phyloP scores from a whole-genome alignment of 2,329 filamentous ascomycete genomes.

The Didymella sp. region DNA sequence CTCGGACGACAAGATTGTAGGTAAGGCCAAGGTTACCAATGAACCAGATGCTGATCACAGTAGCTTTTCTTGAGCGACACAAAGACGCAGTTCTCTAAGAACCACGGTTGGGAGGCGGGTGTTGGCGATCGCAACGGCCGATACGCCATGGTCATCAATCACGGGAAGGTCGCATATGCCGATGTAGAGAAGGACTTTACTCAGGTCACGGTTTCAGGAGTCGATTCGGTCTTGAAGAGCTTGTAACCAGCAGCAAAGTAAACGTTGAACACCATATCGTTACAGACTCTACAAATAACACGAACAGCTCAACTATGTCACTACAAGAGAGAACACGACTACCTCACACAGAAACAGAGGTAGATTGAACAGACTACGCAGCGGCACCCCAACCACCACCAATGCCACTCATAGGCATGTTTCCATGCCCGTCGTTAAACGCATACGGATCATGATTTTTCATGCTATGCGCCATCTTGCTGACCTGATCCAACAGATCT shows the following conservation, averaged over 20 bases:
- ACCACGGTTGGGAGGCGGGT: slow-evolving; percentile 2
- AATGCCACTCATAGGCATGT: not conserved
- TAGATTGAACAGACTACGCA: not conserved
- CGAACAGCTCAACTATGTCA: not conserved
- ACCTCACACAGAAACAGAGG: not conserved
- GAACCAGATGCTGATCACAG: not conserved
- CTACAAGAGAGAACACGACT: not conserved
- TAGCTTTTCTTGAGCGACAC: slow-evolving; percentile 5
- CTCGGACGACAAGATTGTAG: slow-evolving; percentile 3
- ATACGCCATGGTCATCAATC: slow-evolving; percentile 1
- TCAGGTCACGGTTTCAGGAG: slow-evolving; percentile 4
- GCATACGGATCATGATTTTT: slow-evolving; percentile 21
- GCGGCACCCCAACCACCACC: not conserved
- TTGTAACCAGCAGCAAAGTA: not conserved
- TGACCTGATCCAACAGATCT: slow-evolving; percentile 36
- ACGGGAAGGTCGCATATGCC: slow-evolving; percentile 6
- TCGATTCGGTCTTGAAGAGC: not conserved
- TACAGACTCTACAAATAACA: not conserved
- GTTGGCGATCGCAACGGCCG: not conserved
- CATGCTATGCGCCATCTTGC: slow-evolving; percentile 36
- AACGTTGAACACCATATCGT: not conserved
- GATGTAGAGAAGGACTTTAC: not conserved
- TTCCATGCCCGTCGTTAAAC: slow-evolving; percentile 5
- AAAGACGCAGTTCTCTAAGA: not conserved
- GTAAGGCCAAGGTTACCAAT: not conserved